Percentiles rank a stretch among this genome's conserved stretches.
phyloP scores from a whole-genome alignment of 1,284 basidiomycete genomes.

The Melampsora larici-populina region DNA sequence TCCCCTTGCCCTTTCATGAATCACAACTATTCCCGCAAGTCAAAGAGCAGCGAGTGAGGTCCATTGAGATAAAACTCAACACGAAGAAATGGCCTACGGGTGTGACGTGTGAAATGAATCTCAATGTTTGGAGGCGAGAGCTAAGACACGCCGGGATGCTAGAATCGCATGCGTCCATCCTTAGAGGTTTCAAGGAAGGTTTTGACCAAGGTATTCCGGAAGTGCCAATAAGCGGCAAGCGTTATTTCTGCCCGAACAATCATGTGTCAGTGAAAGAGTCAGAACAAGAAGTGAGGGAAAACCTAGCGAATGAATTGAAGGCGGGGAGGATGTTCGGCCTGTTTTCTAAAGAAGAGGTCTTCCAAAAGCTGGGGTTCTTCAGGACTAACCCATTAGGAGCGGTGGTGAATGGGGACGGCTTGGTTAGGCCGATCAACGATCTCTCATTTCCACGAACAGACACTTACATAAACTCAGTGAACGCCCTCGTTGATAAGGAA shows the following conservation, averaged over 20 bases:
- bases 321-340: constrained; percentile 12
- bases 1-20: no score
- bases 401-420: no score
- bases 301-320: neutral
- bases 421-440: constrained; percentile 7
- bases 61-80: no score
- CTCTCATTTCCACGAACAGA: neutral
- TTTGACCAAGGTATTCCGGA: no score
- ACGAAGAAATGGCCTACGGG: neutral
- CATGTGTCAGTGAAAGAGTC: neutral
- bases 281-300: neutral
- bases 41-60: no score
- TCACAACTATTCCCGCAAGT: no score
- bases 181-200: no score
- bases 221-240: no score
- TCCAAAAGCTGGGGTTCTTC: no score
- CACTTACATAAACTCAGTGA: neutral
- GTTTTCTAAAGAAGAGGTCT: no score
- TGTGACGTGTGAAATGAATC: constrained; percentile 3
- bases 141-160: neutral
- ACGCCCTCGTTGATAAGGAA: neutral
- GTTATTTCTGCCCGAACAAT: constrained; percentile 1
- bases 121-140: neutral
- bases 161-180: neutral
- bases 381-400: no score